These are phyloP conservation scores for Spatholobus suberectus DNA, from an alignment of 306 rosid species.

Conservation along the genomic window DNA sequence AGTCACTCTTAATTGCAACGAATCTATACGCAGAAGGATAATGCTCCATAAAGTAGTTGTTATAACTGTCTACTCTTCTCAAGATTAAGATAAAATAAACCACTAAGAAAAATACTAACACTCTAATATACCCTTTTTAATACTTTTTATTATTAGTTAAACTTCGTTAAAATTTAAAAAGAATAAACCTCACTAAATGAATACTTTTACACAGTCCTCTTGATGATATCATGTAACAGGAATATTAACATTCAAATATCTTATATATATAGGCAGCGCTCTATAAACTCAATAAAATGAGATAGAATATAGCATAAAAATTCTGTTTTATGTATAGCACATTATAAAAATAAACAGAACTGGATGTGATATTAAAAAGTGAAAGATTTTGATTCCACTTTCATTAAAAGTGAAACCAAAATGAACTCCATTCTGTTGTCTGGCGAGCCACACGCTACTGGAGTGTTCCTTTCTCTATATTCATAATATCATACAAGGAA, in stretches of 20 bases:
- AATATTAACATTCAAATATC: background rate
- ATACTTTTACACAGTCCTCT: constrained; percentile 14
- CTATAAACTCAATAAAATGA: background rate
- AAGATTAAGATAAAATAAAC: no score
- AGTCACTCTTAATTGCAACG: no score
- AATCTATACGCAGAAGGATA: no score
- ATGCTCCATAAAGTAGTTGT: no score
- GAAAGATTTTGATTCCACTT: background rate
- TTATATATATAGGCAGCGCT: background rate
- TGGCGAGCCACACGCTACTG: background rate
- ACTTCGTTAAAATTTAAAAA: no score
- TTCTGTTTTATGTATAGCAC: background rate
- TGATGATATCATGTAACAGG: background rate
- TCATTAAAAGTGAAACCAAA: background rate
- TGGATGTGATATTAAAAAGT: background rate
- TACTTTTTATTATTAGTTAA: no score
- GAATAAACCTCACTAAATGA: no score
- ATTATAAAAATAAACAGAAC: constrained; percentile 4
- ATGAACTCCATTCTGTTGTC: background rate
- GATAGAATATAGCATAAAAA: background rate
- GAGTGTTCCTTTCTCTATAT: constrained; percentile 37
- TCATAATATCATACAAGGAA: constrained; percentile 35
- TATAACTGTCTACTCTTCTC: no score
- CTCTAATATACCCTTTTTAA: no score
- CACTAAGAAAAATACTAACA: no score